Base-by-base conservation (phyloP, 2,329 filamentous ascomycete genomes). In the Fonsecaea erecta region DNA sequence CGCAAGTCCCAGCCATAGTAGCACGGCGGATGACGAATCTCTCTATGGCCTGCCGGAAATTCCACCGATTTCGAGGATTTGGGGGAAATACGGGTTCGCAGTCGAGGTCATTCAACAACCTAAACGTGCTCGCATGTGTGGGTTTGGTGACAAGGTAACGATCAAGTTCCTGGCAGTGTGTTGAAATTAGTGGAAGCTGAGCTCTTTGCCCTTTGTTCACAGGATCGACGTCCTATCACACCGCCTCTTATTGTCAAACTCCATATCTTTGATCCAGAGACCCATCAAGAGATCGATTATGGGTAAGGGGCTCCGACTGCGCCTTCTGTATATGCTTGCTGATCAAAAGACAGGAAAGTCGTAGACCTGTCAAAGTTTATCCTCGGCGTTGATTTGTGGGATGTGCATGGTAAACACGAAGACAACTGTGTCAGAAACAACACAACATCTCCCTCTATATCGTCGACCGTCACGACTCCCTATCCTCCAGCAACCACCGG, bases 181-280 rank as follows among this genome's bases (percentile, higher is more conserved):
- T 18, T 24, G 32, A 48, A 24, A 24, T 24, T 2, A 14, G 43
- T 24, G 14, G 32, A 46, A 24, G 37, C 63, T 70, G 21, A 70
- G 64, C 9, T 1, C n/a, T 48, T 35, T 43, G 6, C 37, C 60
- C 43, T 66, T 73, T 40, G 35, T 18, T 18, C 18, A n/a, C 37
- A 96, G 91, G 95, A 99, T 77, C 91, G 95, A 70, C 86, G 95
- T 69, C 95, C 95, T 28, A 97, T 99, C 72, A 98, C 95, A 30
- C 94, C 95, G 14, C 95, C 95, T 24, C 94, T 95, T 2, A 97
- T 94, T 77, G 90, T 98, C 59, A 86, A 90, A 69, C 85, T 98
- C 12, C 84, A 95, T 43, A 89, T 98, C 58, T 87, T 85, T 67
- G 92, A 97, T 76, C 81, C 85, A 48, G 78, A 80, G 16, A 93